Evolutionary conservation across 768 basidiomycete genomes (phyloP), one percentile per base, ranked within the genome.

Genomic region (Agaricus blazei): DNA sequence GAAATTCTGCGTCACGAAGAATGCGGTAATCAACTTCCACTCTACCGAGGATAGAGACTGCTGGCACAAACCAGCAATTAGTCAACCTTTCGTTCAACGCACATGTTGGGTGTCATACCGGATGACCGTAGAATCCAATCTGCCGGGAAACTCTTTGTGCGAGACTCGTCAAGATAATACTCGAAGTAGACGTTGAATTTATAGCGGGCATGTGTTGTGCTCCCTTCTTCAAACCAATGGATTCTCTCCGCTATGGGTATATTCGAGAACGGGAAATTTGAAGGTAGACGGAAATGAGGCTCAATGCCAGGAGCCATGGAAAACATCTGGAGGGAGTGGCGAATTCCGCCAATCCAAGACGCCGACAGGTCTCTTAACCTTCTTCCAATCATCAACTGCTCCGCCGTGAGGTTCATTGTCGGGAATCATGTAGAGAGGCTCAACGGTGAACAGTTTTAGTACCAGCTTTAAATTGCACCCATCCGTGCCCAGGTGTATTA

Each of bases 301-400:
- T 48, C 27, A 19, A 26, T 34, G n/a, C 36, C 23, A 1, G 54
- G 48, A 27, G 48, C 8, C 5, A 29, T 19, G 38, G 54, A 34
- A 49, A 55, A 48, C 37, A 34, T 24, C 48, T 48, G 46, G 29
- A 55, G 24, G 41, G 54, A 31, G 7, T 55, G 46, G 23, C 54
- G 54, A 34, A 55, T 46, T 5, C 37, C 41, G 27, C 46, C 27
- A 9, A 55, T 42, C 54, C 54, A 55, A 31, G 54, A 48, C 11
- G 47, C 38, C 12, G 54, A 55, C 8, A 55, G 23, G 28, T 55
- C 54, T 26, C 54, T 38, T 8, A 55, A 26, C 31, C 54, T 28
- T 11, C 42, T 55, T 3, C 37, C 38, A 29, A 55, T 55, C 54
- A 42, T 55, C 54, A 55, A 26, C 41, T 55, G 54, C 47, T 55